Evolutionary conservation across 2,329 filamentous ascomycete genomes (phyloP).

Genomic region (Exophiala aquamarina): DNA sequence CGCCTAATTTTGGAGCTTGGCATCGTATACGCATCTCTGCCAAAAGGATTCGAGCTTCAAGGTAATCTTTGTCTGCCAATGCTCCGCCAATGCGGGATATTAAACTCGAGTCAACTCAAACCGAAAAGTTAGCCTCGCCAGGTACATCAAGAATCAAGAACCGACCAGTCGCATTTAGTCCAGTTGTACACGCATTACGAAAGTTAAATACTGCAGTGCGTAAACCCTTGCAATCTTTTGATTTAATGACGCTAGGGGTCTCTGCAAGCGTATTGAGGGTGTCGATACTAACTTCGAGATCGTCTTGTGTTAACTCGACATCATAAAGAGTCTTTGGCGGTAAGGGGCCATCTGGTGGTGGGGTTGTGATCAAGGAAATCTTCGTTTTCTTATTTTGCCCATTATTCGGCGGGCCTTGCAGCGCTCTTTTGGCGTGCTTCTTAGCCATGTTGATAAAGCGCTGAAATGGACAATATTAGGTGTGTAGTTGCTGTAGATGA

Average conservation of each 20-base stretch:
- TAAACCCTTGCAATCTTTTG: constrained; percentile 66
- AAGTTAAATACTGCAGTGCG: constrained; percentile 69
- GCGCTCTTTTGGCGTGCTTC: neutral
- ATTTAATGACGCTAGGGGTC: constrained; percentile 65
- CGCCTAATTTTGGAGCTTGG: constrained; percentile 66
- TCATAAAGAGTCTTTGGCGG: neutral
- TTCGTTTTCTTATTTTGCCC: neutral
- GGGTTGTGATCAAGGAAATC: neutral
- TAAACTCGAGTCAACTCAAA: constrained; percentile 57
- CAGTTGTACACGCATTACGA: constrained; percentile 66
- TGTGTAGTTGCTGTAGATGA: too few species aligned
- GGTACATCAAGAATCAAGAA: constrained; percentile 16
- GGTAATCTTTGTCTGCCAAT: constrained; percentile 64
- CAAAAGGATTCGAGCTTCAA: constrained; percentile 64
- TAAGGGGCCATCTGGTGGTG: constrained; percentile 1
- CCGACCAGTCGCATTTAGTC: constrained; percentile 57
- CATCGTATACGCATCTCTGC: constrained; percentile 69
- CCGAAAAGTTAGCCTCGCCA: neutral
- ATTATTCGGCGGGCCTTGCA: neutral
- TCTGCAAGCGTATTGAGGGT: constrained; percentile 60
- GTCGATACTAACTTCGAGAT: constrained; percentile 67
- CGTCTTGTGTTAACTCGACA: constrained; percentile 45
- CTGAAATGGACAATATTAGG: too few species aligned
- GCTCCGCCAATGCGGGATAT: constrained; percentile 67
- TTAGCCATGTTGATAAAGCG: neutral